Conservation (phyloP, 805 yeast species). For the Teunomyces atbi region DNA sequence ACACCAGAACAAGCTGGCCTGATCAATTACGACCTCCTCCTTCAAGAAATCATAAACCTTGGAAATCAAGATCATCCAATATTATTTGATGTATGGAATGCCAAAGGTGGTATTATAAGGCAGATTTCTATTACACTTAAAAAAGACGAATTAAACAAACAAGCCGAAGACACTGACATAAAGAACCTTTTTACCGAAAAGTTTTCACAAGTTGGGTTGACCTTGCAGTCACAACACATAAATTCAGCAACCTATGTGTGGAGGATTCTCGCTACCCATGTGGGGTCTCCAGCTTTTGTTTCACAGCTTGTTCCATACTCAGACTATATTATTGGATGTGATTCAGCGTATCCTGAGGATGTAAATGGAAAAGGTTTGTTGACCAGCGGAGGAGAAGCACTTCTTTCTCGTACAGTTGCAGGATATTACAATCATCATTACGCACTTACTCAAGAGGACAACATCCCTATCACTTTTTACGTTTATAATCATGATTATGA, state of each 20-base stretch:
- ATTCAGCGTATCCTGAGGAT: conserved; percentile 60
- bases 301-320: conserved; percentile 83
- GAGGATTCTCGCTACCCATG: conserved; percentile 75
- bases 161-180: not conserved
- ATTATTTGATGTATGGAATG: conserved; percentile 72
- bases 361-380: conserved; percentile 56
- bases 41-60: conserved; percentile 40
- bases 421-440: conserved; percentile 51
- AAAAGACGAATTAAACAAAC: conserved; percentile 6
- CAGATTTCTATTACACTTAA: conserved; percentile 27
- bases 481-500: conserved; percentile 90
- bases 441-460: conserved; percentile 31
- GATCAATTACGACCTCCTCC: conserved; percentile 42
- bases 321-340: conserved; percentile 80
- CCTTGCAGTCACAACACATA: conserved; percentile 76
- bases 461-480: conserved; percentile 39
- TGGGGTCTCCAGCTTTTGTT: conserved; percentile 74
- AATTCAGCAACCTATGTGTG: conserved; percentile 79
- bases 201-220: conserved; percentile 58
- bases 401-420: conserved; percentile 65
- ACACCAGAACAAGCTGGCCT: conserved; percentile 33
- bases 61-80: conserved; percentile 37
- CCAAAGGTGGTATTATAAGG: conserved; percentile 70
- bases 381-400: conserved; percentile 83
- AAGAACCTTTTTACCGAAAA: conserved; percentile 20